Evolutionary conservation across 1,284 basidiomycete genomes (phyloP).

Genomic region (Cutaneotrichosporon cyanovorans): DNA sequence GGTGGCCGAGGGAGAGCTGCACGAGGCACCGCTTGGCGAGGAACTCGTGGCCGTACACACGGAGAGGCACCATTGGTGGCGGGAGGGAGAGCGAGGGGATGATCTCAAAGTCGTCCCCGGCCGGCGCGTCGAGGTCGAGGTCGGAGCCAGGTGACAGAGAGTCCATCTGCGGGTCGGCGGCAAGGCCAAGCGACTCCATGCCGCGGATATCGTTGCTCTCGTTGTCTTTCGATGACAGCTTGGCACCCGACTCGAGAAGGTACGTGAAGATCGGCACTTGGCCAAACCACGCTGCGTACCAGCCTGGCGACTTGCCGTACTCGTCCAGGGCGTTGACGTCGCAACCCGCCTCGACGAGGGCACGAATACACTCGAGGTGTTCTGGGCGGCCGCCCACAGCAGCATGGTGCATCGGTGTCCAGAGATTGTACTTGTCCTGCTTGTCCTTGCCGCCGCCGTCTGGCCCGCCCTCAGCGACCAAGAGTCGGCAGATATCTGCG

Average conservation of each 20-base stretch:
- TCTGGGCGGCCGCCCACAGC: conserved; percentile 64
- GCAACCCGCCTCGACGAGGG: conserved; percentile 71
- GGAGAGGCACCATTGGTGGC: conserved; percentile 86
- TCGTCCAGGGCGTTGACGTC: conserved; percentile 74
- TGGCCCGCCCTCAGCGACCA: conserved; percentile 56
- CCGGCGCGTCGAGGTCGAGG: conserved; percentile 54
- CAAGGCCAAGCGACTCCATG: conserved; percentile 41
- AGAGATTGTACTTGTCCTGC: conserved; percentile 92
- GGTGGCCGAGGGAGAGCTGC: conserved; percentile 76
- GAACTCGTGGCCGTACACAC: conserved; percentile 47
- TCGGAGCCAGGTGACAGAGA: conserved; percentile 50
- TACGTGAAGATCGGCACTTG: conserved; percentile 69
- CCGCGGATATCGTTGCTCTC: conserved; percentile 26
- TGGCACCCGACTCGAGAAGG: conserved; percentile 56
- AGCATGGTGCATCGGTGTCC: conserved; percentile 96
- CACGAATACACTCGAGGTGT: conserved; percentile 64
- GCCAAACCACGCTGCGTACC: conserved; percentile 98
- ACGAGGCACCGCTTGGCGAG: conserved; percentile 82
- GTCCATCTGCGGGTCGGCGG: conserved; percentile 42
- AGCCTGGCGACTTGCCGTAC: conserved; percentile 72
- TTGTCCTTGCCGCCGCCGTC: conserved; percentile 65
- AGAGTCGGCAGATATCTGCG: conserved; percentile 66
- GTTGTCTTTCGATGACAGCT: conserved; percentile 31
- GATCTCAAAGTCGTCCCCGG: conserved; percentile 56
- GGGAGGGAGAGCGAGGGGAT: conserved; percentile 92